Conservation (phyloP, 1,284 basidiomycete species). For the Crepidotus sp. region DNA sequence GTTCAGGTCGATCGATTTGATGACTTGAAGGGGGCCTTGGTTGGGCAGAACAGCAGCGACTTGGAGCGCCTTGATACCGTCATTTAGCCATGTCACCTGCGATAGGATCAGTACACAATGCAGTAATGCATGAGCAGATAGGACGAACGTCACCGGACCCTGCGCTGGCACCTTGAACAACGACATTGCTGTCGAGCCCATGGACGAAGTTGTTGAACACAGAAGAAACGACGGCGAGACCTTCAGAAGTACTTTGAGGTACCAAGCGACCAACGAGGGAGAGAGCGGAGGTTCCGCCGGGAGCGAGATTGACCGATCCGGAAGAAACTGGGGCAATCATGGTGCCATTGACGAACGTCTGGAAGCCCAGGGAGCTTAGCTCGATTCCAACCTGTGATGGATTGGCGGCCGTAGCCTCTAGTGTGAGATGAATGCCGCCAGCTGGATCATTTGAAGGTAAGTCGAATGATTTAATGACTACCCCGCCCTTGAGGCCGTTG, state of each 20-base stretch:
- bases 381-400: constrained; percentile 74
- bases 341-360: constrained; percentile 44
- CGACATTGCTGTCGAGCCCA: constrained; percentile 53
- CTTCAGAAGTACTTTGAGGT: constrained; percentile 46
- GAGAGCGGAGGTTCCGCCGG: constrained; percentile 46
- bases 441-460: constrained; percentile 64
- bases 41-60: constrained; percentile 60
- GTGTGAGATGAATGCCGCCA: constrained; percentile 66
- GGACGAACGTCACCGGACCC: constrained; percentile 49
- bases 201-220: constrained; percentile 73
- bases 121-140: not conserved
- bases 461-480: constrained; percentile 64
- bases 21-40: constrained; percentile 52
- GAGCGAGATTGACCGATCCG: constrained; percentile 45
- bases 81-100: constrained; percentile 68
- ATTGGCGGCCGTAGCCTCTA: constrained; percentile 56
- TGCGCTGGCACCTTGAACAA: constrained; percentile 56
- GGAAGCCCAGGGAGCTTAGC: constrained; percentile 55
- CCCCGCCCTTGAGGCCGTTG: constrained; percentile 58
- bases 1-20: constrained; percentile 58
- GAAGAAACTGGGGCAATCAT: constrained; percentile 53
- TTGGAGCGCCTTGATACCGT: constrained; percentile 61
- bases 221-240: constrained; percentile 51
- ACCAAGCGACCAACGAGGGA: constrained; percentile 58
- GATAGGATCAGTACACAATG: not conserved